Base-by-base conservation (phyloP, 164 flowering plant genomes). In the Piper betle region DNA sequence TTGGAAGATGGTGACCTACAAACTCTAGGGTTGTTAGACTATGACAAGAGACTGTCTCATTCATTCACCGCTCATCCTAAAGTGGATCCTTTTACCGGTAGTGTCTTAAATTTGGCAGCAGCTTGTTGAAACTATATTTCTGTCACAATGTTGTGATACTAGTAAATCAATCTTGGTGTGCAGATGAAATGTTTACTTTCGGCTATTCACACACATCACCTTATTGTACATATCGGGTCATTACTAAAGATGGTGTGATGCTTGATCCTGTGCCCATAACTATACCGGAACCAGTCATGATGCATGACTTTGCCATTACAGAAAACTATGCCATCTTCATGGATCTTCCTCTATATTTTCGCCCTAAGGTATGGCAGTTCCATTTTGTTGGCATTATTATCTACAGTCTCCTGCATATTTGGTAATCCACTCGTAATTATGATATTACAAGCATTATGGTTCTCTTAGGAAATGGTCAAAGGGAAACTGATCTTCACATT, bases 281-380 rank as follows among this genome's bases (percentile, higher is more conserved):
- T 55, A 64, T 90, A 69, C 59, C 96, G 58, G 91, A 71, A 2
- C 87, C 97, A 60, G 77, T 90, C 71, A 83, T 93, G 97, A 93
- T 93, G 99, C 99, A 93, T 79, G 99, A 93, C 70, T 93, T 93
- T 75, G 97, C 99, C 68, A 90, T 93, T 72, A 88, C 97, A 37
- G 95, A 90, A 68, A 93, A 86, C 69, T 93, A 83, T 77, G 88
- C 97, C 38, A 77, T 93, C 67, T 81, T 93, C 77, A 84, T 93
- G 99, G 99, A 93, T 78, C 91, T 93, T 54, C 99, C 99, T 46
- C 59, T 93, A 65, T 78, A 78, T 73, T 90, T 93, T 73, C 79
- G 73, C 59, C 95, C 97, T 65, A 90, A 90, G 97, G 99, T 93
- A 77, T 55, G 33, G 55, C 20, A 3, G 3, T 11, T 17, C 43